phyloP scores from a whole-genome alignment of 441 rosid species.

The Populus tomentosa region DNA sequence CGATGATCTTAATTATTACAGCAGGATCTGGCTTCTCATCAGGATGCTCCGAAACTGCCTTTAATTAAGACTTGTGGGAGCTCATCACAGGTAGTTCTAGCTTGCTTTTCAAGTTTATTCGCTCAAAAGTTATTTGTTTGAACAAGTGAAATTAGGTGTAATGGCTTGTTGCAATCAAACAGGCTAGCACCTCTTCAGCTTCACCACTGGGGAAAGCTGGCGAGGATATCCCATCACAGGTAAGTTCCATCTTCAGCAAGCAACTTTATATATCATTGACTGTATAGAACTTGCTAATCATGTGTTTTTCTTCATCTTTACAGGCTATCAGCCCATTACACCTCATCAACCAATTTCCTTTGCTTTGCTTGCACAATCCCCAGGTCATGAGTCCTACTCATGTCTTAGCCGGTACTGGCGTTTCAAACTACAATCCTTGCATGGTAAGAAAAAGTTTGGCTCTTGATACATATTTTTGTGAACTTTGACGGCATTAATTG shows the following conservation, averaged over 20 bases:
- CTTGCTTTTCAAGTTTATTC: background rate
- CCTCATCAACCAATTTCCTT: constrained; percentile 15
- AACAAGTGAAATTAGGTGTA: background rate
- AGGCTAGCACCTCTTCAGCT: constrained; percentile 13
- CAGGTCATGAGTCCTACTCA: background rate
- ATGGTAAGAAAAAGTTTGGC: constrained; percentile 14
- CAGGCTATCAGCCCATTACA: constrained; percentile 17
- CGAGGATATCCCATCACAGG: constrained; percentile 9
- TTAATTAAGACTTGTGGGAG: background rate
- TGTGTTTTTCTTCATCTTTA: background rate
- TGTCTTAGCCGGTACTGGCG: background rate
- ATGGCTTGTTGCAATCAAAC: background rate
- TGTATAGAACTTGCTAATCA: background rate
- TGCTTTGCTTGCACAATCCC: constrained; percentile 19
- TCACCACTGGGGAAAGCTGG: background rate
- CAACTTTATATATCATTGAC: background rate
- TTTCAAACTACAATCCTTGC: constrained; percentile 9
- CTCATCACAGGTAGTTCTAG: constrained; percentile 9
- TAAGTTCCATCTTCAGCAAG: background rate
- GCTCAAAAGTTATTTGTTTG: background rate
- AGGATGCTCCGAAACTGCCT: constrained; percentile 5
- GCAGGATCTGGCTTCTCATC: constrained; percentile 12
- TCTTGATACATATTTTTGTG: background rate
- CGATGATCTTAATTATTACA: background rate
- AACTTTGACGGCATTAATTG: background rate